Evolutionary conservation across 306 rosid genomes (phyloP).

Genomic region (Heteromeles arbutifolia): DNA sequence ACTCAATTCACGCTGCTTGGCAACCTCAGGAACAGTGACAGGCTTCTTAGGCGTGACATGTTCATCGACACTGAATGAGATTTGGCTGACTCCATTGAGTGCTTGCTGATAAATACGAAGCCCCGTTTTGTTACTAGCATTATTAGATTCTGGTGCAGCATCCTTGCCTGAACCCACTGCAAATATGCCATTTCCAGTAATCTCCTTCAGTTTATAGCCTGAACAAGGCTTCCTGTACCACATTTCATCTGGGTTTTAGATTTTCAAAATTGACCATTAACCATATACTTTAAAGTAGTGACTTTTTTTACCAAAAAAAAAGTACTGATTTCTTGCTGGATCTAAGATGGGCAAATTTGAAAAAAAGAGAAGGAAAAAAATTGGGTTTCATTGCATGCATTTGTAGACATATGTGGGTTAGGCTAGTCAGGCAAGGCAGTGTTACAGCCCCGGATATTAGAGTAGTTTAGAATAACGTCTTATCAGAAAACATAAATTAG

Average conservation of each 20-base stretch:
- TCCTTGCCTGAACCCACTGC: slow-evolving; percentile 33
- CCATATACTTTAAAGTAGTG: neutral
- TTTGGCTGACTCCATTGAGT: slow-evolving; percentile 63
- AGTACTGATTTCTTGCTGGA: neutral
- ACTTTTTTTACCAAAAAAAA: neutral
- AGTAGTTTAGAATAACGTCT: neutral
- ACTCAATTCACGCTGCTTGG: slow-evolving; percentile 90
- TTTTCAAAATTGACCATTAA: neutral
- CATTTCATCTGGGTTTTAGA: neutral
- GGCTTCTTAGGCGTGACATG: slow-evolving; percentile 61
- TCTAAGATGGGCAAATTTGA: neutral
- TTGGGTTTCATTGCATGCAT: neutral
- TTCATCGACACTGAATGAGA: slow-evolving; percentile 66
- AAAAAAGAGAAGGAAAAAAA: neutral
- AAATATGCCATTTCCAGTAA: slow-evolving; percentile 62
- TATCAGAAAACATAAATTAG: neutral
- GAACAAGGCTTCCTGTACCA: slow-evolving; percentile 67
- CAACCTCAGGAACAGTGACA: slow-evolving; percentile 61
- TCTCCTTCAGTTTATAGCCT: slow-evolving; percentile 62
- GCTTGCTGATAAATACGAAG: slow-evolving; percentile 70
- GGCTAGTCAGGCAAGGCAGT: neutral
- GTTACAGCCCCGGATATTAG: neutral
- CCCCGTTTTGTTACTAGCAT: slow-evolving; percentile 39
- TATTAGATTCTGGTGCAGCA: slow-evolving; percentile 35
- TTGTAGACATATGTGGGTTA: neutral